phyloP scores from a whole-genome alignment of 2,329 filamentous ascomycete species.

The Amylocarpus encephaloides region DNA sequence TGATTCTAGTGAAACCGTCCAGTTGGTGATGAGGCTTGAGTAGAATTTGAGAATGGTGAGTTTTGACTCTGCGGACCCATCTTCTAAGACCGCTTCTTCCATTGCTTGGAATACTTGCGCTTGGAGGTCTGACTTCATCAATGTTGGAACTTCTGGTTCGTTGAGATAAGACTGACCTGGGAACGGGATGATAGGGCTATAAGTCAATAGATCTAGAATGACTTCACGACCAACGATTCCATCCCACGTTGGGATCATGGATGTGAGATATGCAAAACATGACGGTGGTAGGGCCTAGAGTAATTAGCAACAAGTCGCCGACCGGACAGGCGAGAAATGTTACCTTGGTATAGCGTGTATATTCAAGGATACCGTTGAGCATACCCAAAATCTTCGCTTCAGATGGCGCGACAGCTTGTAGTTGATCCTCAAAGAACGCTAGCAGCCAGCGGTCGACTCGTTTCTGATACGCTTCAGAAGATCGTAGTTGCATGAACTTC shows the following conservation, averaged over 20 bases:
- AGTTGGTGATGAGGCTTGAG: constrained; percentile 56
- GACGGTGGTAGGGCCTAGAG: constrained; percentile 31
- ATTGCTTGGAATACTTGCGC: constrained; percentile 43
- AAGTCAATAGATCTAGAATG: constrained; percentile 53
- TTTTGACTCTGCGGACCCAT: constrained; percentile 44
- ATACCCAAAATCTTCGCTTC: constrained; percentile 46
- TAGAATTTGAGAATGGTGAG: constrained; percentile 61
- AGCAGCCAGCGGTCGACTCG: constrained; percentile 55
- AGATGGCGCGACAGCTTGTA: constrained; percentile 45
- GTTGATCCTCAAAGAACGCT: constrained; percentile 48
- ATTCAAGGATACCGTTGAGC: constrained; percentile 49
- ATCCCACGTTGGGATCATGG: constrained; percentile 56
- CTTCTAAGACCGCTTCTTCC: constrained; percentile 45
- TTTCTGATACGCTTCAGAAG: constrained; percentile 44
- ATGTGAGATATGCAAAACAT: constrained; percentile 42
- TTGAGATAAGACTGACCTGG: constrained; percentile 38
- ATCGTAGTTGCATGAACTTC: constrained; percentile 64
- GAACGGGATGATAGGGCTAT: constrained; percentile 49
- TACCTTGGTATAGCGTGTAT: constrained; percentile 52
- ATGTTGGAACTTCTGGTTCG: background rate
- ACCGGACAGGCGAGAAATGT: background rate
- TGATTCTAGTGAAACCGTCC: constrained; percentile 43
- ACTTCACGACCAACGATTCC: constrained; percentile 47
- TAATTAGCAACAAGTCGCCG: constrained; percentile 12
- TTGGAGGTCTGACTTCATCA: constrained; percentile 42